Evolutionary conservation across 352 stramenopile species (phyloP).

Genomic region (Phytophthora brassicae): DNA sequence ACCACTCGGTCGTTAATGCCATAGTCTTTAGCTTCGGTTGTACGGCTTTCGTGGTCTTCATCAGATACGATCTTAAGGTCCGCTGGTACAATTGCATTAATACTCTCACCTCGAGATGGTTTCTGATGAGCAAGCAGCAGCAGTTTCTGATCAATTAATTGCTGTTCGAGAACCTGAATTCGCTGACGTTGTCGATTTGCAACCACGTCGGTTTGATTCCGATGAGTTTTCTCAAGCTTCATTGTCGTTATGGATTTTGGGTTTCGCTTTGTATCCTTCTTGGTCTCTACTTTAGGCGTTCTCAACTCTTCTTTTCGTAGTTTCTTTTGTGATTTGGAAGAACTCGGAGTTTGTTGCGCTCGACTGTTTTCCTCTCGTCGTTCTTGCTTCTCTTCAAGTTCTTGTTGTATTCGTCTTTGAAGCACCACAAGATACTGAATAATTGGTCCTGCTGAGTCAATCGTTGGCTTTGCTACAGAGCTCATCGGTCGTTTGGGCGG

Average conservation of each 20-base stretch:
- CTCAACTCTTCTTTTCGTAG: constrained; percentile 9
- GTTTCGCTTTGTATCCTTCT: constrained; percentile 13
- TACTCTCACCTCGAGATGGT: background rate
- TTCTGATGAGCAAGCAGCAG: constrained; percentile 34
- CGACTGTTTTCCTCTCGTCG: constrained; percentile 1
- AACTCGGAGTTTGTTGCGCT: background rate
- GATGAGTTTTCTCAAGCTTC: constrained; percentile 8
- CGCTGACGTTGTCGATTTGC: constrained; percentile 50
- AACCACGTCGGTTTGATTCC: constrained; percentile 26
- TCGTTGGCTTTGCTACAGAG: constrained; percentile 31
- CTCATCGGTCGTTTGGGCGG: constrained; percentile 10
- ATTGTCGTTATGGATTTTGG: background rate
- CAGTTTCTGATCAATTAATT: constrained; percentile 64
- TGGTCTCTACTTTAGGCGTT: background rate
- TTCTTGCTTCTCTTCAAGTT: constrained; percentile 24
- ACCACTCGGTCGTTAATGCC: constrained; percentile 1
- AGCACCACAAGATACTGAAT: constrained; percentile 57
- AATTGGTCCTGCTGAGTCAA: constrained; percentile 35
- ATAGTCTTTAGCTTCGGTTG: background rate
- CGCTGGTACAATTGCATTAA: constrained; percentile 15
- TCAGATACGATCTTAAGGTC: constrained; percentile 10
- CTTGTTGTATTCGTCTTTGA: constrained; percentile 15
- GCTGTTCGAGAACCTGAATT: constrained; percentile 61
- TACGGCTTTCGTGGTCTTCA: constrained; percentile 3
- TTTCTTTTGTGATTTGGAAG: constrained; percentile 6